phyloP scores from a whole-genome alignment of 2,329 filamentous ascomycete genomes.

The Botrytis tulipae region DNA sequence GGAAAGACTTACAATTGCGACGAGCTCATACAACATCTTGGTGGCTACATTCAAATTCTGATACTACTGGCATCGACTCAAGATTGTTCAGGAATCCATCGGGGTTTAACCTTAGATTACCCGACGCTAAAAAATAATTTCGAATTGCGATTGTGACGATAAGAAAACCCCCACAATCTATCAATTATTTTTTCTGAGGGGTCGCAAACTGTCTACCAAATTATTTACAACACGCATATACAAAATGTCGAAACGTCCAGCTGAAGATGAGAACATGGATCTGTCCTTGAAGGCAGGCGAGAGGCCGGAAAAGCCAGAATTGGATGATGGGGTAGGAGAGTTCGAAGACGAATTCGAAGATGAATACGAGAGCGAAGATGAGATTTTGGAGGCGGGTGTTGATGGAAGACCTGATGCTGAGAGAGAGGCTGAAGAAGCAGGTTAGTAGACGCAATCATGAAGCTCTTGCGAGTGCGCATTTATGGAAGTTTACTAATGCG shows the following conservation, averaged over 20 bases:
- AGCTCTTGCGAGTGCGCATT: neutral
- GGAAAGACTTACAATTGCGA: constrained; percentile 73
- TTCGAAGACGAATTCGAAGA: constrained; percentile 96
- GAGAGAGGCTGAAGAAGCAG: constrained; percentile 82
- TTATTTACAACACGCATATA: constrained; percentile 5
- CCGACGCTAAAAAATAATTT: constrained; percentile 21
- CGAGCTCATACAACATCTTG: constrained; percentile 94
- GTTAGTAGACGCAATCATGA: constrained; percentile 42
- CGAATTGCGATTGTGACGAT: constrained; percentile 25
- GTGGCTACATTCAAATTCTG: constrained; percentile 30
- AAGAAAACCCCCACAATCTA: constrained; percentile 27
- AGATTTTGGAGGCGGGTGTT: constrained; percentile 90
- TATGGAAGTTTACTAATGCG: constrained; percentile 27
- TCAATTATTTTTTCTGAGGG: constrained; percentile 19
- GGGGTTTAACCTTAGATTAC: constrained; percentile 5
- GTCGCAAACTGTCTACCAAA: constrained; percentile 12
- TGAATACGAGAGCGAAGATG: constrained; percentile 86
- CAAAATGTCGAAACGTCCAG: constrained; percentile 61
- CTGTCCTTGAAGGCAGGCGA: constrained; percentile 59
- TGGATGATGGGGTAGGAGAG: constrained; percentile 65
- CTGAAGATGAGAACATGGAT: constrained; percentile 47
- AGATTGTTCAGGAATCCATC: constrained; percentile 7
- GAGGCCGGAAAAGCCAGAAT: constrained; percentile 61
- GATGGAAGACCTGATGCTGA: constrained; percentile 91
- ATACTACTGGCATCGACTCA: constrained; percentile 9